These are phyloP conservation scores for Diplotaxis tenuifolia DNA, from an alignment of 345 rosid genomes.

Conservation along the genomic window DNA sequence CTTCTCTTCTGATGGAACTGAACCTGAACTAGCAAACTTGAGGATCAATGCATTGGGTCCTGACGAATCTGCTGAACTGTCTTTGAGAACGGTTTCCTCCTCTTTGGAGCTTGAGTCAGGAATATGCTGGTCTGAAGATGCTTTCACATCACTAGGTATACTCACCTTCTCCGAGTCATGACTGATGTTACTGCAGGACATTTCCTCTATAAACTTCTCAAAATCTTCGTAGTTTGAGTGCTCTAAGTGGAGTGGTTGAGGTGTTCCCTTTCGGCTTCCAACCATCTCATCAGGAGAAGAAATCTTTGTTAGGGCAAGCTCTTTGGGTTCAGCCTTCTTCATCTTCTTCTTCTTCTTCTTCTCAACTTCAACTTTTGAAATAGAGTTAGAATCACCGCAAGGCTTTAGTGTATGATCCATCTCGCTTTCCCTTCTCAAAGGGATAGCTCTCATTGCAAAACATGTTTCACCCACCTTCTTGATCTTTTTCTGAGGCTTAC, in stretches of 20 bases:
- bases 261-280: neutral
- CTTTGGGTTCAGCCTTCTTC: neutral
- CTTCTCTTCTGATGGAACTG: conserved; percentile 45
- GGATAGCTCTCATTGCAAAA: conserved; percentile 16
- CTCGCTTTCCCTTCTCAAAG: conserved; percentile 28
- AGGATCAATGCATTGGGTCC: conserved; percentile 50
- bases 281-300: conserved; percentile 33
- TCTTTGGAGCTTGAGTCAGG: conserved; percentile 19
- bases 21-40: conserved; percentile 47
- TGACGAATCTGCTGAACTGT: conserved; percentile 15
- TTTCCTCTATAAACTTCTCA: conserved; percentile 16
- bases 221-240: conserved; percentile 20
- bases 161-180: conserved; percentile 23
- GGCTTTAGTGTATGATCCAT: conserved; percentile 14
- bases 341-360: conserved; percentile 16
- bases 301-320: conserved; percentile 22
- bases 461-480: conserved; percentile 21
- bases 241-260: conserved; percentile 32
- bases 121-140: conserved; percentile 32
- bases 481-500: conserved; percentile 30
- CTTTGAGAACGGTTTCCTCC: conserved; percentile 19
- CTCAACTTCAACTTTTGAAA: neutral
- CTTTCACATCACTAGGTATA: neutral
- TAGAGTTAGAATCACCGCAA: neutral
- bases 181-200: conserved; percentile 21